phyloP scores from a whole-genome alignment of 1,284 basidiomycete species.

The Ceratobasidium sp. region DNA sequence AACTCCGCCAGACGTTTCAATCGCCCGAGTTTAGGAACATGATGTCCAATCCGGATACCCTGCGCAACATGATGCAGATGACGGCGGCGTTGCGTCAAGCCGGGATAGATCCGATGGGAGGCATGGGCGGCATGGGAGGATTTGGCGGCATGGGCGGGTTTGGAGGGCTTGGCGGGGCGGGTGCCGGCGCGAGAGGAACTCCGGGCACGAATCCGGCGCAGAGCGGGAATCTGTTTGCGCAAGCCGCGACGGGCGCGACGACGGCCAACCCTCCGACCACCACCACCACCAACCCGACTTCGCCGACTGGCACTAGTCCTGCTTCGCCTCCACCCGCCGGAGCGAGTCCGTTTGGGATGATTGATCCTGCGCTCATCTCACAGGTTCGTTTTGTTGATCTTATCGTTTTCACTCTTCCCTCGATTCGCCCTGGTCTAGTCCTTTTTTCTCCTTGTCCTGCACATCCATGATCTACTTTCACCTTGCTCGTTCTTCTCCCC shows the following conservation, averaged over 20 bases:
- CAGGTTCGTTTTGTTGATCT: background rate
- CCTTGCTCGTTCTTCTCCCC: no score
- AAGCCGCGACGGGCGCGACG: constrained; percentile 34
- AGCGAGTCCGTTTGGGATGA: constrained; percentile 39
- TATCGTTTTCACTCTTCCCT: no score
- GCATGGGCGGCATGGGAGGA: constrained; percentile 46
- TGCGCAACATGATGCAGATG: constrained; percentile 85
- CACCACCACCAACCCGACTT: background rate
- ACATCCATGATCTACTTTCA: no score
- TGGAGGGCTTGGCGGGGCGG: constrained; percentile 40
- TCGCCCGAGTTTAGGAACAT: constrained; percentile 82
- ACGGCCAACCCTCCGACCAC: constrained; percentile 23
- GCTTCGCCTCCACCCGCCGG: constrained; percentile 1
- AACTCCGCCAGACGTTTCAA: constrained; percentile 80
- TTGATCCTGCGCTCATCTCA: constrained; percentile 42
- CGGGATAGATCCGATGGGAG: constrained; percentile 34
- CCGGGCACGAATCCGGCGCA: constrained; percentile 49
- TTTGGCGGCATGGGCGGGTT: constrained; percentile 47
- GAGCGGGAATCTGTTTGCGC: constrained; percentile 45
- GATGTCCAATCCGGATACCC: constrained; percentile 82
- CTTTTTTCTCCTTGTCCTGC: no score
- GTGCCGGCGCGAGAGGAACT: no score
- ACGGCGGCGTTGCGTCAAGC: constrained; percentile 51
- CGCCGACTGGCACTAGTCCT: no score
- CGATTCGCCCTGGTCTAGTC: no score